Evolutionary conservation across 805 yeast genomes (phyloP), one percentile per base, ranked within the genome.

Genomic region (Teunomyces funiuensis): DNA sequence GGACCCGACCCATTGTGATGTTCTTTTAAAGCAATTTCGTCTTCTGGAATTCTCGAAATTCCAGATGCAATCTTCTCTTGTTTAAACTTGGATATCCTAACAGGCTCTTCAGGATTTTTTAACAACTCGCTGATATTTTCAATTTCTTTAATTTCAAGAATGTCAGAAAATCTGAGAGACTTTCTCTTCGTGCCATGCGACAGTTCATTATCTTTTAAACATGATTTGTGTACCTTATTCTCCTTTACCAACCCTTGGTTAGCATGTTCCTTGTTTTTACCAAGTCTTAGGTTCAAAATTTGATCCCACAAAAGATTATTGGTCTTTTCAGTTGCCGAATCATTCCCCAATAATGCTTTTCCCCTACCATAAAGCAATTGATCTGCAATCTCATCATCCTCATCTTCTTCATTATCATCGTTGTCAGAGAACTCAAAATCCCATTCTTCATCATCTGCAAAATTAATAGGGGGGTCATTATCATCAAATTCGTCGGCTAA

Each of bases 101-200:
- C 40, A 6, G 31, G 33, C 10, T 27, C 33, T 33, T 57, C 52
- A 11, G 55, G 57, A 11, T 61, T 51, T 46, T 58, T 71, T 45
- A 78, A 52, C 27, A 70, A 70, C 22, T 70, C 71, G 53, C 82
- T 78, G 2, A 80, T 66, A 47, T 79, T 76, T 37, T 78, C 84
- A 36, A 83, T 70, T 42, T 79, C 80, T 46, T 80, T 82, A 8
- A 84, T 74, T 33, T 80, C 77, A 23, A 80, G 65, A 2, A 63
- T 63, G 1, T 69, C 68, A 0, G 81, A 69, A 61, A 83, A 83
- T 13, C 72, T 58, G 7, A 83, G 88, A 2, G 75, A 60, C 50
- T 79, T 80, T 28, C 39, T 37, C 3, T 19, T 31, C 3, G 22
- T 28, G 30, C 31, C 10, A 11, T 27, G 16, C 15, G 34, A 26